Evolutionary conservation across 805 yeast species (phyloP).

Genomic region (Millerozyma miso): DNA sequence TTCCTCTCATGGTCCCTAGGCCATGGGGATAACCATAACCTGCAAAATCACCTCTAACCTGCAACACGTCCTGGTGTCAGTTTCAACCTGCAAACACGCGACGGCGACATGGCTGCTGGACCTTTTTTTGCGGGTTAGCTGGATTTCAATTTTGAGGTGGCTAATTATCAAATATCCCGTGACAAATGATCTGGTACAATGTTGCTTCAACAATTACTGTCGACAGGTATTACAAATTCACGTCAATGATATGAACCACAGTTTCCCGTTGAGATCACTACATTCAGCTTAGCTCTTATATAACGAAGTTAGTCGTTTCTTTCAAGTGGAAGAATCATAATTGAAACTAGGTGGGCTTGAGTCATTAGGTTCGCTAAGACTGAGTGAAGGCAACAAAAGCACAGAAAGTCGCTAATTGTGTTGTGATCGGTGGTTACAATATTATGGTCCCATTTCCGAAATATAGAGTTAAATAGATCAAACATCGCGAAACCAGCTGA

Average conservation of each 20-base stretch:
- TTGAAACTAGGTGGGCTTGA: neutral
- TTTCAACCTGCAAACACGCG: neutral
- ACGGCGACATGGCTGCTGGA: neutral
- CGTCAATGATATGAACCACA: neutral
- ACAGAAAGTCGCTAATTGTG: neutral
- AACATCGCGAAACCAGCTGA: neutral
- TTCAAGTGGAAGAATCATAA: neutral
- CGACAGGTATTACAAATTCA: neutral
- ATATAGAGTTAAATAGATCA: neutral
- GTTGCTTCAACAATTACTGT: neutral
- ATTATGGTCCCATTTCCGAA: neutral
- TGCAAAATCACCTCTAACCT: neutral
- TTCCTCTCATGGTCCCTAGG: too few species aligned
- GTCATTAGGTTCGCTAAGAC: neutral
- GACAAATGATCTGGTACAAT: neutral
- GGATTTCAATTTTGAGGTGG: slow-evolving; percentile 1
- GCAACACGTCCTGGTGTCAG: too few species aligned
- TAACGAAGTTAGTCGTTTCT: neutral
- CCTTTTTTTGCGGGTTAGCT: neutral
- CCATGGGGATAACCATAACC: too few species aligned
- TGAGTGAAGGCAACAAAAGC: neutral
- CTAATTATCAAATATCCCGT: slow-evolving; percentile 1
- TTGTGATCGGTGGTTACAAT: neutral
- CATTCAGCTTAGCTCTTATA: neutral
- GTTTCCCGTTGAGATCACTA: slow-evolving; percentile 21